Evolutionary conservation across 345 rosid genomes (phyloP).

Genomic region (Euphorbia lathyris): DNA sequence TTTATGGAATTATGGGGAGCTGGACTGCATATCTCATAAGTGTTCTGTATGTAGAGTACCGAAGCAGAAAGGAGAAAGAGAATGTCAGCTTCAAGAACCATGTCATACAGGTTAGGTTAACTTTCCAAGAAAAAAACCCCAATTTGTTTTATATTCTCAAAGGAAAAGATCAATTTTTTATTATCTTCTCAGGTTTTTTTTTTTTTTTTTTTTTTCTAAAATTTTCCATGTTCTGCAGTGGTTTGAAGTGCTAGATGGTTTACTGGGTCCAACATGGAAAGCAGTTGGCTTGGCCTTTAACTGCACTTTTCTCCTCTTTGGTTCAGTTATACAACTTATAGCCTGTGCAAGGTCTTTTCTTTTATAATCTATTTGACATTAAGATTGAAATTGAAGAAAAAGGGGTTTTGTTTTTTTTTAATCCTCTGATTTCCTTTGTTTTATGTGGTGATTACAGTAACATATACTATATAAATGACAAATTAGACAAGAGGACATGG

Average conservation of each 20-base stretch:
- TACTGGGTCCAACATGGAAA: slow-evolving; percentile 81
- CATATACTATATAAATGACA: slow-evolving; percentile 74
- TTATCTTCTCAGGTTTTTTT: too few relatives aligned
- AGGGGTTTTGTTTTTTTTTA: slow-evolving; percentile 6
- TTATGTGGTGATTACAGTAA: slow-evolving; percentile 41
- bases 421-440: slow-evolving; percentile 9
- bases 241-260: slow-evolving; percentile 86
- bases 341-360: slow-evolving; percentile 69
- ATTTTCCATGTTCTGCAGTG: slow-evolving; percentile 39
- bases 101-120: slow-evolving; percentile 85
- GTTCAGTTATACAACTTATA: slow-evolving; percentile 81
- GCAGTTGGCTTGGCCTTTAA: slow-evolving; percentile 77
- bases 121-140: slow-evolving; percentile 18
- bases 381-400: background rate
- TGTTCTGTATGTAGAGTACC: slow-evolving; percentile 69
- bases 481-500: slow-evolving; percentile 86
- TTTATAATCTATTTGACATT: background rate
- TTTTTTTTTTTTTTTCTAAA: background rate
- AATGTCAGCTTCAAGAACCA: slow-evolving; percentile 85
- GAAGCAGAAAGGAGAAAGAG: slow-evolving; percentile 73
- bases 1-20: slow-evolving; percentile 74
- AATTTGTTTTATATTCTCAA: background rate
- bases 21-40: slow-evolving; percentile 95
- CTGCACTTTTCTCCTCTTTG: slow-evolving; percentile 80
- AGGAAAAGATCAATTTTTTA: background rate